Conservation (phyloP, 768 basidiomycete genomes). For the Dioszegia hungarica region DNA sequence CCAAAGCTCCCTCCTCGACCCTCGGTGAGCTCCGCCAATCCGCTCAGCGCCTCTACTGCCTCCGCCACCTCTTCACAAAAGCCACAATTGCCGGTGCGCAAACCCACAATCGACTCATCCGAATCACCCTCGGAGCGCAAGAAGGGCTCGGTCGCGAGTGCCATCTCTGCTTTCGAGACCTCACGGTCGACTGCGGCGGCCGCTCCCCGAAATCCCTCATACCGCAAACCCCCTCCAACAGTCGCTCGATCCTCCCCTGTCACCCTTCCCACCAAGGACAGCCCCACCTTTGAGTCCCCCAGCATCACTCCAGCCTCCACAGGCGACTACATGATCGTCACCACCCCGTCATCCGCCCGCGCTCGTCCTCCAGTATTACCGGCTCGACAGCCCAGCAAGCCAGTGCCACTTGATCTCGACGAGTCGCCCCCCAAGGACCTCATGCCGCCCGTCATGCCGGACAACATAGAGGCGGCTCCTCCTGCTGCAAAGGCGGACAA, state of each 20-base stretch:
- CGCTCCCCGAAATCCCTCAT: background rate
- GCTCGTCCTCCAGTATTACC: slow-evolving; percentile 13
- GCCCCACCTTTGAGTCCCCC: background rate
- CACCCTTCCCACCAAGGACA: background rate
- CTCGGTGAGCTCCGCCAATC: background rate
- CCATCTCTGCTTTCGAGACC: slow-evolving; percentile 6
- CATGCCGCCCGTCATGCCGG: slow-evolving; percentile 14
- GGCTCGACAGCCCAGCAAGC: background rate
- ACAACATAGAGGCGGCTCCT: background rate
- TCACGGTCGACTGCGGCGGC: background rate
- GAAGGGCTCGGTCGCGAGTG: background rate
- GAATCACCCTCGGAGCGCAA: background rate
- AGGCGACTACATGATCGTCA: slow-evolving; percentile 31
- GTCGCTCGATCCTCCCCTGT: background rate
- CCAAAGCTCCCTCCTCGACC: slow-evolving; percentile 3
- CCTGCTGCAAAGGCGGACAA: background rate
- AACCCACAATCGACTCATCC: background rate
- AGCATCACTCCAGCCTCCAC: slow-evolving; percentile 28
- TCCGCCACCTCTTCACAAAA: background rate
- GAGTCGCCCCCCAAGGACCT: slow-evolving; percentile 23
- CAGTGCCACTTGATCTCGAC: slow-evolving; percentile 17
- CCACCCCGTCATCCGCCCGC: background rate
- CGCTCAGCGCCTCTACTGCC: background rate
- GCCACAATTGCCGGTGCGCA: slow-evolving; percentile 1
- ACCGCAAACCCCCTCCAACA: background rate